A percentile compares a stretch with the other conserved stretches of the same genome.
Evolutionary conservation across 805 yeast species (phyloP).

Genomic region (Spathaspora passalidarum): DNA sequence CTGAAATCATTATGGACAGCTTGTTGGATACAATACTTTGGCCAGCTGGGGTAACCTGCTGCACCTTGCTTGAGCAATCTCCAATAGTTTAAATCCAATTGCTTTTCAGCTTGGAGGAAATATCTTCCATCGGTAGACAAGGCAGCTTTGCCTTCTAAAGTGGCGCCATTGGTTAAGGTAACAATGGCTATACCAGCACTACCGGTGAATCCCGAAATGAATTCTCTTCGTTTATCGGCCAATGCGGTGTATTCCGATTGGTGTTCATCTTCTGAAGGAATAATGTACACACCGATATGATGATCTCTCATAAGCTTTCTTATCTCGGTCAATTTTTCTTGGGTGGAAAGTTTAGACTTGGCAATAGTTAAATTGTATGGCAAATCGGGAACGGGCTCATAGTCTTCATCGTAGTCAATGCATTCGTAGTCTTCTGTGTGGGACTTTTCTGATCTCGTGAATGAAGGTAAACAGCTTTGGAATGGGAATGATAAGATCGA

Average conservation of each 20-base stretch:
- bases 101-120: slow-evolving; percentile 84
- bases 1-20: slow-evolving; percentile 49
- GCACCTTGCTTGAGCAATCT: slow-evolving; percentile 73
- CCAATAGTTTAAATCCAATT: slow-evolving; percentile 75
- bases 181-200: slow-evolving; percentile 92
- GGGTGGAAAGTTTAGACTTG: slow-evolving; percentile 41
- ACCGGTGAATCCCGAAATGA: slow-evolving; percentile 86
- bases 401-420: slow-evolving; percentile 16
- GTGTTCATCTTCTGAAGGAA: slow-evolving; percentile 91
- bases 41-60: slow-evolving; percentile 74
- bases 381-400: slow-evolving; percentile 22
- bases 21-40: slow-evolving; percentile 60
- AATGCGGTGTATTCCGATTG: slow-evolving; percentile 84
- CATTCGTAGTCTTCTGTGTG: slow-evolving; percentile 9
- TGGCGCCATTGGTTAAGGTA: slow-evolving; percentile 45
- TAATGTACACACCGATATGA: slow-evolving; percentile 67
- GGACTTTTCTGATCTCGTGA: slow-evolving; percentile 7
- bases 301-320: slow-evolving; percentile 62
- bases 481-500: slow-evolving; percentile 20
- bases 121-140: slow-evolving; percentile 94
- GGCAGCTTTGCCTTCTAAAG: slow-evolving; percentile 63
- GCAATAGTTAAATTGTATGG: slow-evolving; percentile 16
- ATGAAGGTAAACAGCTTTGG: slow-evolving; percentile 19
- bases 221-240: slow-evolving; percentile 80
- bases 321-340: slow-evolving; percentile 55